A percentile compares a stretch with the other conserved stretches of the same genome.
phyloP scores from a whole-genome alignment of 1,284 basidiomycete species.

The Serendipita sp. region DNA sequence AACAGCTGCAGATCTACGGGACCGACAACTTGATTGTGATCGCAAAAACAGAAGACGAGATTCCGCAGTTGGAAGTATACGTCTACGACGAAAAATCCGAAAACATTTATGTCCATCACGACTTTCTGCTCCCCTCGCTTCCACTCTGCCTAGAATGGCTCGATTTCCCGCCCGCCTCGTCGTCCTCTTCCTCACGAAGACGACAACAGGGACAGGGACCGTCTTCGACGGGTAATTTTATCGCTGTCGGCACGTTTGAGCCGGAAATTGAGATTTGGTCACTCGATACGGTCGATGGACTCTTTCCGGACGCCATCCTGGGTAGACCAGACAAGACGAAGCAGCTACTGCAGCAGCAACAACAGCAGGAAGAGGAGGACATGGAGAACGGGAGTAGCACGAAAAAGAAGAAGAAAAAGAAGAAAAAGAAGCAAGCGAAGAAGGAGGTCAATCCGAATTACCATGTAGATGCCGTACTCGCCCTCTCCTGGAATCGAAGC shows the following conservation, averaged over 20 bases:
- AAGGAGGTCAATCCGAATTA: constrained; percentile 53
- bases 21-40: constrained; percentile 86
- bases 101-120: constrained; percentile 94
- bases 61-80: constrained; percentile 91
- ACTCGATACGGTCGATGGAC: constrained; percentile 82
- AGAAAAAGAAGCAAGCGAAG: constrained; percentile 77
- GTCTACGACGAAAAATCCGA: constrained; percentile 87
- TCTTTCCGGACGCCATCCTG: constrained; percentile 87
- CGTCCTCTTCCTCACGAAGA: constrained; percentile 9
- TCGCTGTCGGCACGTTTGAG: constrained; percentile 94
- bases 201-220: constrained; percentile 22
- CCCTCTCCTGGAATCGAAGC: constrained; percentile 81
- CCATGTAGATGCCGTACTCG: constrained; percentile 89
- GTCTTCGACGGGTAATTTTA: constrained; percentile 55
- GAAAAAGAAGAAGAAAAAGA: constrained; percentile 48
- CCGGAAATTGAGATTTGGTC: constrained; percentile 99
- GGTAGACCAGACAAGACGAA: constrained; percentile 80
- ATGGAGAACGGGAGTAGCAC: no score
- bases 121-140: constrained; percentile 94
- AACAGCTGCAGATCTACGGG: constrained; percentile 81
- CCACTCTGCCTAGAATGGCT: constrained; percentile 99
- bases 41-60: constrained; percentile 94
- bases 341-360: constrained; percentile 58
- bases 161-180: constrained; percentile 67
- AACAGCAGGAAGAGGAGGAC: constrained; percentile 45